Evolutionary conservation across 2,329 filamentous ascomycete species (phyloP), one percentile per base, ranked within the genome.

Genomic region (Sporothrix inflata): DNA sequence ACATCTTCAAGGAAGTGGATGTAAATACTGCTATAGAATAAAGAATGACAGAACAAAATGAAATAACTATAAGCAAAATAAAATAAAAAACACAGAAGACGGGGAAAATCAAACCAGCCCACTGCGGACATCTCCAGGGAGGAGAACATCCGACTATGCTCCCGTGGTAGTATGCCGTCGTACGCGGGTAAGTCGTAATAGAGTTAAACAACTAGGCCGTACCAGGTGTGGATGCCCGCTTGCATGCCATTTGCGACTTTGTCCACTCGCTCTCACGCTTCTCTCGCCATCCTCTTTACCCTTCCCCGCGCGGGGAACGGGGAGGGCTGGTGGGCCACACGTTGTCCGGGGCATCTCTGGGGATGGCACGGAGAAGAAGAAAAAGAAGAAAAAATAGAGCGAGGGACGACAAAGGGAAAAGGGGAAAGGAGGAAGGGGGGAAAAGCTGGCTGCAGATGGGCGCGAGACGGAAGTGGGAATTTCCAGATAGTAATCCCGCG

Each of bases 291-390:
- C 24, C 42, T 21, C 45, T 67, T 51, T 12, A 21, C 27, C 24
- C 27, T 38, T 51, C 65, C 65, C 65, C 65, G 65, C 65, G 65
- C 65, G 65, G 65, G 65, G 45, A 47, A 9, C 3, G 38, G 24
- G 8, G 42, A 8, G 38, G 19, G 45, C 27, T 38, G 60, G 60
- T 65, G 45, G 45, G 30, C 42, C 65, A n/a, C 65, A 45, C 24
- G 60, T 24, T 65, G 27, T 27, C 60, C 60, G 21, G 60, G 38
- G 60, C 12, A 45, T 24, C 40, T 65, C 38, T 45, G 60, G 60
- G 60, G 57, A 61, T 24, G n/a, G 11, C 1, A 42, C n/a, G 34
- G 34, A 24, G 38, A 30, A 63, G 57, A 61, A 4, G 19, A 40
- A 42, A 49, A 49, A 14, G n/a, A 51, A 42, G n/a, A 40, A 12